Evolutionary conservation across 768 basidiomycete species (phyloP).

Genomic region (Tubosaeta sp.): DNA sequence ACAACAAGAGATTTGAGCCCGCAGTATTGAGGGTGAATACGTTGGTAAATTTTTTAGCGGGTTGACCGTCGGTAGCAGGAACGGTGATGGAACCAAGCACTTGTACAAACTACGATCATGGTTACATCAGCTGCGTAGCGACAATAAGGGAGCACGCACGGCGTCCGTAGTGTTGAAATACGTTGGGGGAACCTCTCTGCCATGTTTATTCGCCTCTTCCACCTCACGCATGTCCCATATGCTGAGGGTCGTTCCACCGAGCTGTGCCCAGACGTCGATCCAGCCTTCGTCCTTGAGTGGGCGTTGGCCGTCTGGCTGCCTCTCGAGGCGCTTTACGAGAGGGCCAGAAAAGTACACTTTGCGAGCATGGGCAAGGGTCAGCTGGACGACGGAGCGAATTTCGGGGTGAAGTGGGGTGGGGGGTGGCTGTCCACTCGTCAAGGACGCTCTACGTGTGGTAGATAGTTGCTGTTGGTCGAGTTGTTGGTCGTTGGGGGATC

Average conservation of each 20-base stretch:
- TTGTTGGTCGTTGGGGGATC: constrained; percentile 18
- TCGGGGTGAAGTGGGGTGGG: constrained; percentile 65
- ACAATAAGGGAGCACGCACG: constrained; percentile 42
- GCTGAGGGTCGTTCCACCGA: constrained; percentile 84
- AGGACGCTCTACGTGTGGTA: constrained; percentile 17
- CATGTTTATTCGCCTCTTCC: constrained; percentile 75
- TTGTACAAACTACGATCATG: constrained; percentile 58
- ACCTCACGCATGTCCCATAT: constrained; percentile 91
- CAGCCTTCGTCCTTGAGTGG: constrained; percentile 73
- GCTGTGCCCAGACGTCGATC: constrained; percentile 85
- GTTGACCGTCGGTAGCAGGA: constrained; percentile 46
- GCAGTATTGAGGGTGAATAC: constrained; percentile 93
- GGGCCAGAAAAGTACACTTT: constrained; percentile 88
- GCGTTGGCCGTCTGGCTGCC: constrained; percentile 69
- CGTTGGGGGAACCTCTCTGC: constrained; percentile 77
- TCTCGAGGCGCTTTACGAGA: constrained; percentile 70
- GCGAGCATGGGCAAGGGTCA: constrained; percentile 73
- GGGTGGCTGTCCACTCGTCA: constrained; percentile 11
- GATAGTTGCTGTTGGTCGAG: constrained; percentile 22
- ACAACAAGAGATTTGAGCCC: constrained; percentile 83
- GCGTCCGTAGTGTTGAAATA: constrained; percentile 89
- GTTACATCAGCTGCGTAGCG: constrained; percentile 3
- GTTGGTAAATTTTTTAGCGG: constrained; percentile 60
- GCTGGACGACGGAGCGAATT: constrained; percentile 72
- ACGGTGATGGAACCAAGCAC: constrained; percentile 72